Evolutionary conservation across 345 rosid species (phyloP).

Genomic region (Camelina laxa): DNA sequence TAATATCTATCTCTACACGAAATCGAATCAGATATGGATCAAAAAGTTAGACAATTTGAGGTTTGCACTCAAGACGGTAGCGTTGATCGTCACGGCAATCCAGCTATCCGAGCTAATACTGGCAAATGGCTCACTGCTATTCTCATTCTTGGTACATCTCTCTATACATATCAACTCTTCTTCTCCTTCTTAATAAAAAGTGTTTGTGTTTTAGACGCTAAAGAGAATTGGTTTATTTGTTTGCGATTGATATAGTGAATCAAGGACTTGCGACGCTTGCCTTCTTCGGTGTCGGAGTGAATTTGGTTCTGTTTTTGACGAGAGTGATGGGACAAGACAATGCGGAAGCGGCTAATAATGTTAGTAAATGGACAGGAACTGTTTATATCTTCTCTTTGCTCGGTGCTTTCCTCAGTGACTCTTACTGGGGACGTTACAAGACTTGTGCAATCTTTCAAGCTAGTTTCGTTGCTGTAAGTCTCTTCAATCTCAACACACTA

Average conservation of each 20-base stretch:
- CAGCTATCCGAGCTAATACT: slow-evolving; percentile 66
- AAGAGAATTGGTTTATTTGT: not conserved
- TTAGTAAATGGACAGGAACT: slow-evolving; percentile 99
- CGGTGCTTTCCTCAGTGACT: slow-evolving; percentile 97
- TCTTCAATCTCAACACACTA: not conserved
- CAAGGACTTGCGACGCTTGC: slow-evolving; percentile 96
- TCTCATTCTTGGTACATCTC: slow-evolving; percentile 66
- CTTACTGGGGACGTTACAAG: slow-evolving; percentile 97
- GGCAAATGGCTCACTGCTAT: slow-evolving; percentile 87
- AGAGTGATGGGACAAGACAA: slow-evolving; percentile 87
- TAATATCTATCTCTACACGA: slow-evolving; percentile 8
- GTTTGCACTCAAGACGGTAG: slow-evolving; percentile 70
- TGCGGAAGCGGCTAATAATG: slow-evolving; percentile 91
- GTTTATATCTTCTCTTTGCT: slow-evolving; percentile 93
- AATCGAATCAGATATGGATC: slow-evolving; percentile 40
- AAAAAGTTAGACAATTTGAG: slow-evolving; percentile 49
- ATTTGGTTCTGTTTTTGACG: slow-evolving; percentile 86
- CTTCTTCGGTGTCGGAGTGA: slow-evolving; percentile 93
- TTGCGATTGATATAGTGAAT: slow-evolving; percentile 61
- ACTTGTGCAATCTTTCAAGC: slow-evolving; percentile 92
- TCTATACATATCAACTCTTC: not conserved
- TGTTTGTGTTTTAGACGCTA: slow-evolving; percentile 3
- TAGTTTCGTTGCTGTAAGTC: slow-evolving; percentile 79
- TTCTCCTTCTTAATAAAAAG: not conserved
- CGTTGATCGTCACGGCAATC: slow-evolving; percentile 76